Base-by-base conservation (phyloP, 352 stramenopile species). In the Globisporangium cylindrosporum region DNA sequence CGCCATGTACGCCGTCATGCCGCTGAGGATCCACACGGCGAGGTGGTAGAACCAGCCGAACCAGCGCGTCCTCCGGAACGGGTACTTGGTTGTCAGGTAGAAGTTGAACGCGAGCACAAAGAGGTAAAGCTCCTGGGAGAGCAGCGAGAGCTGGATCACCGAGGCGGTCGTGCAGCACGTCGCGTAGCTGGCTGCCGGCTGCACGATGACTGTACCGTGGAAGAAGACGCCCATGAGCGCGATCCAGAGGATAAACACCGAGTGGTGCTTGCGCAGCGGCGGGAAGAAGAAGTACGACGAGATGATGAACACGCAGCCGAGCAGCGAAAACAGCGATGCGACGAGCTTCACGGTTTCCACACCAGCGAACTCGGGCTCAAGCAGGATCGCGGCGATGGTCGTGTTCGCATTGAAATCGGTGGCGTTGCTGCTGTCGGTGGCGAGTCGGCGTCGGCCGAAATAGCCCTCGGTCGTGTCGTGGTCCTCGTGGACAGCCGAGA, bases 21-120 rank as follows among this genome's bases (percentile, higher is more conserved):
- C 75, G 53, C 77, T 81, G 22, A 89, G 70, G 5, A 73, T 25
- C 82, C 88, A 93, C 7, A 96, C 84, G 0, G 80, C 75, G 1
- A 83, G 48, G 65, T 96, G 89, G 66, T 93, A 95, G 62, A 93
- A 72, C 22, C 73, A 73, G 34, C 81, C 78, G 59, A 93, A 80
- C 74, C 78, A 90, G 53, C 81, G 73, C n/a, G 84, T 86, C 48
- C 82, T 91, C 38, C 76, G 77, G 69, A 96, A 96, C 61, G 89
- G 89, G 68, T 90, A 93, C 76, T 93, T 92, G 81, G 86, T 95
- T 43, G 84, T 92, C 72, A 91, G 92, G 76, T 95, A 95, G 51
- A 93, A 91, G 73, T 93, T 82, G 73, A 92, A 92, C 54, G 88
- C 88, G 57, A 96, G 78, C 38, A 83, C 82, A 67, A 92, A 94